These are phyloP conservation scores for Trichothecium roseum DNA, from an alignment of 2,329 filamentous ascomycete species.

Conservation along the genomic window DNA sequence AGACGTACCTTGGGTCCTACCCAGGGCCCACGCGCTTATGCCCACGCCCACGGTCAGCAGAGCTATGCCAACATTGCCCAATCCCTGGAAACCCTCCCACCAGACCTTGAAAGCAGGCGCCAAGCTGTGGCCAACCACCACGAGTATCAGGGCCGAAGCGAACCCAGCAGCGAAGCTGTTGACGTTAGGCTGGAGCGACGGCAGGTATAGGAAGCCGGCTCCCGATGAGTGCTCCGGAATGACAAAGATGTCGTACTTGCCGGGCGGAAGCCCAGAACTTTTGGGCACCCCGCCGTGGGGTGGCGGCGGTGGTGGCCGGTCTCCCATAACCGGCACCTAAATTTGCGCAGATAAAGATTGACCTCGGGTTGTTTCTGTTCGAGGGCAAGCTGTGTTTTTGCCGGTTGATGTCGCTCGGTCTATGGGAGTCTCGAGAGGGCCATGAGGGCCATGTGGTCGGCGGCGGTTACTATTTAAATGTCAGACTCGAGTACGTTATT, in stretches of 20 bases:
- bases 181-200: slow-evolving; percentile 71
- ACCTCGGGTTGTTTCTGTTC: too few relatives aligned
- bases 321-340: slow-evolving; percentile 26
- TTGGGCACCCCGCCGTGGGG: slow-evolving; percentile 75
- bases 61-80: slow-evolving; percentile 63
- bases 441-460: slow-evolving; percentile 3
- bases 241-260: slow-evolving; percentile 96
- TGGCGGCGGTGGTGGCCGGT: slow-evolving; percentile 67
- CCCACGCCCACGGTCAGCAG: slow-evolving; percentile 65
- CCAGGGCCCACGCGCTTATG: slow-evolving; percentile 62
- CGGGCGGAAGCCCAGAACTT: slow-evolving; percentile 62
- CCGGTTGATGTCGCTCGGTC: not conserved
- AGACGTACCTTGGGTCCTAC: slow-evolving; percentile 20
- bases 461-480: too few relatives aligned
- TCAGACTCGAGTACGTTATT: too few relatives aligned
- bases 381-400: too few relatives aligned
- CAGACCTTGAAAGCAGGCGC: slow-evolving; percentile 65
- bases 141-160: slow-evolving; percentile 60
- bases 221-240: slow-evolving; percentile 87
- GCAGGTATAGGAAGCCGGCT: slow-evolving; percentile 86
- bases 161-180: slow-evolving; percentile 90
- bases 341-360: not conserved
- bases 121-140: slow-evolving; percentile 63
- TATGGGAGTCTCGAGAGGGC: slow-evolving; percentile 1
- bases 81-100: slow-evolving; percentile 59